A percentile compares a stretch with the other conserved stretches of the same genome.
These are phyloP conservation scores for Vachellia collinsii DNA, from an alignment of 306 rosid species.

Conservation along the genomic window DNA sequence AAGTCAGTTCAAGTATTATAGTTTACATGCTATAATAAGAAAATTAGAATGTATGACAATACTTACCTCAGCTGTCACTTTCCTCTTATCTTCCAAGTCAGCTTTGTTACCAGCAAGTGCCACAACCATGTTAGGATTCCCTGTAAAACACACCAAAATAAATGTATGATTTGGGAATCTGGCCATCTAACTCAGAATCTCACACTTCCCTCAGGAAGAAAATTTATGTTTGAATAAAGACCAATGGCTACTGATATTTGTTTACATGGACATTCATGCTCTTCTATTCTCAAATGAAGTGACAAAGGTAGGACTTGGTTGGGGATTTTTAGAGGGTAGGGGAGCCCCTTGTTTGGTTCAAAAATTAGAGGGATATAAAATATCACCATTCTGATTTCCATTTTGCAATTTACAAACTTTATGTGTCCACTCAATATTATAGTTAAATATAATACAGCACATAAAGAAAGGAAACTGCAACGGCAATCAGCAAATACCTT, in stretches of 20 bases:
- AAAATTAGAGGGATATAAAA: background rate
- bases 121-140: conserved; percentile 68
- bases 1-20: conserved; percentile 3
- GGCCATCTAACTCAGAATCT: conserved; percentile 2
- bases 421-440: background rate
- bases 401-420: conserved; percentile 20
- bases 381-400: conserved; percentile 15
- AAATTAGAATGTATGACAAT: background rate
- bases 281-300: background rate
- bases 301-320: background rate
- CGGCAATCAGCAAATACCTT: conserved; percentile 36
- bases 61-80: conserved; percentile 63
- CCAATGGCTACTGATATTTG: background rate
- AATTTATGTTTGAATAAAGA: background rate
- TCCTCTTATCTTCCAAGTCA: conserved; percentile 68
- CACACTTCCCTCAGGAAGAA: background rate
- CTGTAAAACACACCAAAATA: conserved; percentile 39
- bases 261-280: background rate
- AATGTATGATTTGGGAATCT: conserved; percentile 28
- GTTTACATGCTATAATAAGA: conserved; percentile 7
- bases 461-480: background rate
- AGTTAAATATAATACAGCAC: background rate
- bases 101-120: conserved; percentile 69
- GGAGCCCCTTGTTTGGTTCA: too few relatives aligned
- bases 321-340: background rate